Base-by-base conservation (phyloP, 345 rosid species). In the Cochlearia excelsa region DNA sequence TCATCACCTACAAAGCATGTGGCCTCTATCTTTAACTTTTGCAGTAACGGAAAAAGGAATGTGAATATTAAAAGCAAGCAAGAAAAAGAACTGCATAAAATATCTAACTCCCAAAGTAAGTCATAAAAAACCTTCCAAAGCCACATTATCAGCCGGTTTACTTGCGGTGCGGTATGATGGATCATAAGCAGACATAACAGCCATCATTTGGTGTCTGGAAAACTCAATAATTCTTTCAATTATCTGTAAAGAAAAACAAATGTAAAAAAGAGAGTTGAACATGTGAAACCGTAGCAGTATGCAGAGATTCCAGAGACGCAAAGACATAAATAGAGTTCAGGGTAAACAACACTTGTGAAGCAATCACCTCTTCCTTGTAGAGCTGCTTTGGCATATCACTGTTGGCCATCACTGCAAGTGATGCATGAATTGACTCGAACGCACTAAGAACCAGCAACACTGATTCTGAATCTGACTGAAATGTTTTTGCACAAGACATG, bases 221-320 rank as follows among this genome's bases (percentile, higher is more conserved):
- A 90, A 90, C 81, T 90, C 99, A 75, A 93, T 66, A 79, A 89
- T 82, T 75, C 99, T 80, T 75, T 93, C 99, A 79, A 93, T 93
- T 44, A 85, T 81, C 99, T 93, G 78, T 69, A 57, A 47, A 71
- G 66, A 46, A 44, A 48, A 55, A 64, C 41, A 55, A 51, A 3
- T 30, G 51, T 39, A 51, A 31, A 16, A 55, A 43, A 30, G 59
- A 39, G 11, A 52, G 7, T 38, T 6, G 62, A 23, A 51, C 26
- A 50, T 42, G 55, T 51, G 37, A 30, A 47, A 53, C 6, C 49
- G 50, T 29, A 68, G 63, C 37, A 29, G 30, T 31, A 7, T 39
- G 37, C 44, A 46, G 46, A 53, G 27, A 50, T 34, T 46, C 28
- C 44, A 46, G 42, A 53, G 27, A 50, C 34, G 51, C 28, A 46